phyloP scores from a whole-genome alignment of 345 rosid genomes.

The Populus deltoides region DNA sequence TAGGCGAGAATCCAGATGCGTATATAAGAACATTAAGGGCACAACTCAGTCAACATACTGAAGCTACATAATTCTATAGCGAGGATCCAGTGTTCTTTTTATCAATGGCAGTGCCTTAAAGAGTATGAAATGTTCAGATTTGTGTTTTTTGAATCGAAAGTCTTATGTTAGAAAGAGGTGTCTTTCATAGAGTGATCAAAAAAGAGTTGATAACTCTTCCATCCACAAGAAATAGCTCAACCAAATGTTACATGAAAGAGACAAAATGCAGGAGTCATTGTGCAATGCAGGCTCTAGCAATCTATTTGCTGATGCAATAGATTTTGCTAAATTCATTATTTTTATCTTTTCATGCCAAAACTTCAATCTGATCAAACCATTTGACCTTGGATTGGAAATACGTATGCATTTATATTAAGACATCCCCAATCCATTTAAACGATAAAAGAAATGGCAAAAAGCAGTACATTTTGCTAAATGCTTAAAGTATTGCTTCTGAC shows the following conservation, averaged over 20 bases:
- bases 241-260: neutral
- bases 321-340: neutral
- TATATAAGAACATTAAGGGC: neutral
- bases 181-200: neutral
- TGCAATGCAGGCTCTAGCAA: neutral
- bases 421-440: neutral
- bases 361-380: neutral
- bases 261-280: neutral
- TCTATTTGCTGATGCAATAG: neutral
- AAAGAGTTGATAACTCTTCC: neutral
- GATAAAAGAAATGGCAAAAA: neutral
- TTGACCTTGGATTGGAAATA: neutral
- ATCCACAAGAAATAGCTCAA: neutral
- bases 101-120: no score
- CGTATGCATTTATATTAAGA: neutral
- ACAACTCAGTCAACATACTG: neutral
- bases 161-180: neutral
- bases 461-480: neutral
- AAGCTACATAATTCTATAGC: no score
- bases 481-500: neutral
- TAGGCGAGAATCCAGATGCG: neutral
- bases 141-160: no score
- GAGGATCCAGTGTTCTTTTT: neutral
- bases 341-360: neutral
- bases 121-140: no score